These are phyloP conservation scores for Pythium folliculosum DNA, from an alignment of 352 stramenopile species.

Conservation along the genomic window DNA sequence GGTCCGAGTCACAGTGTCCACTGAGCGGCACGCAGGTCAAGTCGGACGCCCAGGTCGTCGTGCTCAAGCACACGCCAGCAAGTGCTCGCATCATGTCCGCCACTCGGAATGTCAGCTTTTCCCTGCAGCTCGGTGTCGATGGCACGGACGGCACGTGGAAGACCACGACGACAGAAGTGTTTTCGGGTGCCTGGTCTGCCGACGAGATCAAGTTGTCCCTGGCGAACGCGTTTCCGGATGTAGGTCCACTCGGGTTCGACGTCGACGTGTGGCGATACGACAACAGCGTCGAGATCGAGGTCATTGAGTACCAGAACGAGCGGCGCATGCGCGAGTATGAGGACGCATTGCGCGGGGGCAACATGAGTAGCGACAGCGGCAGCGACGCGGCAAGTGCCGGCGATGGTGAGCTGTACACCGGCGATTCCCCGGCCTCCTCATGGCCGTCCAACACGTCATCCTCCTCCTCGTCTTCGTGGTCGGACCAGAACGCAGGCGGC, in stretches of 20 bases:
- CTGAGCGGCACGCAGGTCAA: slow-evolving; percentile 25
- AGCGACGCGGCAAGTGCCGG: neutral
- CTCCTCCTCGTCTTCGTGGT: neutral
- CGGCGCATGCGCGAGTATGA: slow-evolving; percentile 27
- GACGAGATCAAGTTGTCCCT: slow-evolving; percentile 27
- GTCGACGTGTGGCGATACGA: neutral
- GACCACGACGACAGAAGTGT: slow-evolving; percentile 30
- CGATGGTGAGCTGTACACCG: neutral
- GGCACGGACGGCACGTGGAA: slow-evolving; percentile 17
- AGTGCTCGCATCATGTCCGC: slow-evolving; percentile 25
- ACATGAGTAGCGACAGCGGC: neutral
- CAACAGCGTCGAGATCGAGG: neutral
- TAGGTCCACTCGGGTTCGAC: slow-evolving; percentile 24
- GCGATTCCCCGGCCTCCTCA: neutral
- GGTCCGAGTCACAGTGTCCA: slow-evolving; percentile 25
- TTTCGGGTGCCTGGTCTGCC: slow-evolving; percentile 23
- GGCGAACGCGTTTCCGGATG: slow-evolving; percentile 26
- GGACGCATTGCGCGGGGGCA: neutral
- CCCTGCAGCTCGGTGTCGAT: slow-evolving; percentile 31
- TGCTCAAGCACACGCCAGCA: slow-evolving; percentile 29
- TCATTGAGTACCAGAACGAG: slow-evolving; percentile 31
- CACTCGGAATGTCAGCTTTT: slow-evolving; percentile 29
- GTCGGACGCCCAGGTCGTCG: slow-evolving; percentile 35
- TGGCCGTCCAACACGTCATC: neutral
- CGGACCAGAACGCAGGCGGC: neutral